Conservation (phyloP, 768 basidiomycete species). For the Mycena indigotica region DNA sequence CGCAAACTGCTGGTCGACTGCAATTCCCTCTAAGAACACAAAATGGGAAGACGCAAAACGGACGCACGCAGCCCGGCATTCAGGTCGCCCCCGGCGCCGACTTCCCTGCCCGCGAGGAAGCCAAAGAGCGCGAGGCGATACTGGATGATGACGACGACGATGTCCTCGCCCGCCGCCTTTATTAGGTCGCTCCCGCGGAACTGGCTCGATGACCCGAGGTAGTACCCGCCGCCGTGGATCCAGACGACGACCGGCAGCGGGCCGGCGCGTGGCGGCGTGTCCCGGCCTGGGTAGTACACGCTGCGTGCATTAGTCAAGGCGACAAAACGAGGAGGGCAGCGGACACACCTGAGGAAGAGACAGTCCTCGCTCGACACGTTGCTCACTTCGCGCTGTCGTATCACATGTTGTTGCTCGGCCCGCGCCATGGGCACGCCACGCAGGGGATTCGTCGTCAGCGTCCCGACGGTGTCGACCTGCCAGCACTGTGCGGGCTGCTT, state of each 20-base stretch:
- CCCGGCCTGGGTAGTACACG: conserved; percentile 24
- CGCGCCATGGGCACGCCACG: background rate
- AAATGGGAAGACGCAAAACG: no score
- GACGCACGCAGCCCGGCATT: conserved; percentile 32
- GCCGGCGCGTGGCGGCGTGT: conserved; percentile 1
- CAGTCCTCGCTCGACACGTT: conserved; percentile 26
- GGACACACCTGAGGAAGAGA: conserved; percentile 26
- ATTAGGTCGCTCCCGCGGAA: conserved; percentile 10
- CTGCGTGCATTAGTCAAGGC: background rate
- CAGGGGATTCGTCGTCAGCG: background rate
- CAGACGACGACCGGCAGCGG: conserved; percentile 23
- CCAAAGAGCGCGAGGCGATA: conserved; percentile 23
- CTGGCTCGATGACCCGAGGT: conserved; percentile 2
- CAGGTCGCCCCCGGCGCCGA: conserved; percentile 28
- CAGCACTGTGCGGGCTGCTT: conserved; percentile 4
- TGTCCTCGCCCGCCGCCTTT: conserved; percentile 2
- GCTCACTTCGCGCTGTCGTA: background rate
- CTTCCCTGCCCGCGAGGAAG: conserved; percentile 30
- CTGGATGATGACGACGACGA: conserved; percentile 10
- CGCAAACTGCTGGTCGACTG: conserved; percentile 19
- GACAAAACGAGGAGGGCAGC: background rate
- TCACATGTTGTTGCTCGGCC: background rate
- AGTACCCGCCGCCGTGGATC: conserved; percentile 24
- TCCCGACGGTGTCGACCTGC: background rate
- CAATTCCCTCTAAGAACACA: background rate